Base-by-base conservation (phyloP, 2,329 filamentous ascomycete genomes). In the Rutstroemia sp. region DNA sequence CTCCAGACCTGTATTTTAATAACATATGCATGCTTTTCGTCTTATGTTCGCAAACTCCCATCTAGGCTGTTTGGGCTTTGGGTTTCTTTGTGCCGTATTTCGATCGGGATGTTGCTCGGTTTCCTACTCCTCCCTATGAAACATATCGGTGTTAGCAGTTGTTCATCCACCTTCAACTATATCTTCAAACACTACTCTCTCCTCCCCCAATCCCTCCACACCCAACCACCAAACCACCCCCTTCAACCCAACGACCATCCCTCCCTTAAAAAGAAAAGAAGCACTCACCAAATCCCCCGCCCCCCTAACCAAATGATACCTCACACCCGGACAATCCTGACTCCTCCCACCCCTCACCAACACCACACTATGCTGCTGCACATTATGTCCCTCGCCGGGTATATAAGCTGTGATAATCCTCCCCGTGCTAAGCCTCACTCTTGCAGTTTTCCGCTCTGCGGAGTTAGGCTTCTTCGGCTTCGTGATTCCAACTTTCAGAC, bases 31-130 rank as follows among this genome's bases (percentile, higher is more conserved):
- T 30, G 27, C 27, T 12, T 30, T 30, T 9, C 4, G 6, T 9
- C 7, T 10, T 8, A 9, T 9, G 8, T 8, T 30, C 27, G 27
- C 10, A 8, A 8, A 30, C 8, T 16, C 38, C 17, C 38, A 14
- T 41, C 38, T 17, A 16, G n/a, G 17, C 38, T 17, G 17, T 16
- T 41, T 39, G 48, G 42, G 58, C 56, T 86, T 97, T 97, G 0
- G 94, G 92, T 78, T 96, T 97, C 85, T 99, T 99, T 50, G 94
- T 95, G 59, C 94, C 94, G 70, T 96, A 99, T 75, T 99, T 99
- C 68, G 91, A 96, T 68, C 94, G 81, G 72, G 88, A 90, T 21
- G 86, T 89, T 68, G 87, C 81, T 65, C 94, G 81, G 71, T 84
- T 94, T 21, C 84, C 86, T 63, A 99, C 94, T 78, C 94, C 94